Conservation (phyloP, 2,329 filamentous ascomycete genomes). For the Geosmithia putterillii region DNA sequence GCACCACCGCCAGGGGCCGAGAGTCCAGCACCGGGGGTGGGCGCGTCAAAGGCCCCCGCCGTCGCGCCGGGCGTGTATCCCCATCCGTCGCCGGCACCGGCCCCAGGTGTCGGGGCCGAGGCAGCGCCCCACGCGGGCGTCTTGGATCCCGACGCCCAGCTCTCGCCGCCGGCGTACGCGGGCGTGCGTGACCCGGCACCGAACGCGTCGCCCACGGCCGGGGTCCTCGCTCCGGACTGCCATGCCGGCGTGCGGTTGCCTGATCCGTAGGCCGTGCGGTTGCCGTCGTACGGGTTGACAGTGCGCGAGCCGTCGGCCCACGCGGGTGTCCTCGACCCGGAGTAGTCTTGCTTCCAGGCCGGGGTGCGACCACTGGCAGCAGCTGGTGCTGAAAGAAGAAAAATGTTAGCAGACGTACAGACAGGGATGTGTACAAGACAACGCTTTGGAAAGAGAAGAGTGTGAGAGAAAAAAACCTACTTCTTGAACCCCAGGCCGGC, state of each 20-base stretch:
- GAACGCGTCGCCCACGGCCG: constrained; percentile 48
- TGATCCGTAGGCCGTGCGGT: constrained; percentile 64
- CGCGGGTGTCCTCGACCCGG: constrained; percentile 53
- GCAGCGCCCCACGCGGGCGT: constrained; percentile 58
- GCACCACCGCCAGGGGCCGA: constrained; percentile 50
- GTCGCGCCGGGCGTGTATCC: constrained; percentile 41
- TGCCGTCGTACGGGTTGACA: constrained; percentile 61
- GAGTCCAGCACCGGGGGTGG: constrained; percentile 48
- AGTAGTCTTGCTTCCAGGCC: constrained; percentile 44
- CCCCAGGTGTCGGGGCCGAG: constrained; percentile 45
- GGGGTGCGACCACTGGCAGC: constrained; percentile 46
- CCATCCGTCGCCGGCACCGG: constrained; percentile 47
- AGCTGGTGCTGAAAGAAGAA: constrained; percentile 33
- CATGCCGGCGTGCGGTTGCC: constrained; percentile 64
- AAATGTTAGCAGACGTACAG: background rate
- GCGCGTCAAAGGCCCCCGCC: constrained; percentile 51
- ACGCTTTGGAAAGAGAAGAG: constrained; percentile 28
- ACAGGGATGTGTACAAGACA: constrained; percentile 19
- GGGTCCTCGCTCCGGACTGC: constrained; percentile 65
- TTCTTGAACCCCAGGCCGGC: constrained; percentile 63
- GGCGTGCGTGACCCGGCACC: constrained; percentile 57
- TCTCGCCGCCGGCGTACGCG: constrained; percentile 45
- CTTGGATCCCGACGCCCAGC: constrained; percentile 58
- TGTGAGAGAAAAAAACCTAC: constrained; percentile 30
- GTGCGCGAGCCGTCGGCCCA: constrained; percentile 57